These are phyloP conservation scores for Dichotomocladium elegans DNA, from an alignment of 371 early-diverging fungal species.

Conservation along the genomic window DNA sequence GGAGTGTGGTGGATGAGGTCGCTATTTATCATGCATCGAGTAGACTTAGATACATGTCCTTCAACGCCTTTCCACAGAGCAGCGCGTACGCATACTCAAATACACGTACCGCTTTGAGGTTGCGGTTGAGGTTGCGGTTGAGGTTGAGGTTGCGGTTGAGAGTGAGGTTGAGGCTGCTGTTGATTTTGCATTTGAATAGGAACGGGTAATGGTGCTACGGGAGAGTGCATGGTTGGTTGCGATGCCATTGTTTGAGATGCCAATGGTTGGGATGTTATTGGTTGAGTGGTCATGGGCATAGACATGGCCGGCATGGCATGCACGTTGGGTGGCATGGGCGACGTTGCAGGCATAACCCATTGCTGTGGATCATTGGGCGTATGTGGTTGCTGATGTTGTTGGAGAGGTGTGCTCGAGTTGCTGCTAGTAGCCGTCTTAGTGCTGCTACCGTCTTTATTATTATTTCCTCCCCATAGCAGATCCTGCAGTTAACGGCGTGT, in stretches of 20 bases:
- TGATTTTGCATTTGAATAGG: not conserved
- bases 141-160: too few relatives aligned
- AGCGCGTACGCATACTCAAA: too few relatives aligned
- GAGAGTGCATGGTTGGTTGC: not conserved
- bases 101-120: too few relatives aligned
- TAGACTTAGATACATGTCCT: not conserved
- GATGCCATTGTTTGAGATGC: not conserved
- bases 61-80: too few relatives aligned
- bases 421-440: too few relatives aligned
- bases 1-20: constrained; percentile 16
- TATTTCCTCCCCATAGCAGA: constrained; percentile 8
- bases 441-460: not conserved
- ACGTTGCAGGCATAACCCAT: not conserved
- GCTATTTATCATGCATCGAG: not conserved
- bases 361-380: not conserved
- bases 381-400: not conserved
- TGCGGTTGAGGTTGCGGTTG: too few relatives aligned
- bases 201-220: not conserved
- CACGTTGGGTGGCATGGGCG: not conserved
- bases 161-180: too few relatives aligned
- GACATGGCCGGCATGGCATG: not conserved
- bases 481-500: constrained; percentile 5
- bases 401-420: too few relatives aligned
- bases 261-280: not conserved
- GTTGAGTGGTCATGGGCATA: not conserved